These are phyloP conservation scores for Blastobotrys capitulatus DNA, from an alignment of 1,139 yeast genomes.

Conservation along the genomic window DNA sequence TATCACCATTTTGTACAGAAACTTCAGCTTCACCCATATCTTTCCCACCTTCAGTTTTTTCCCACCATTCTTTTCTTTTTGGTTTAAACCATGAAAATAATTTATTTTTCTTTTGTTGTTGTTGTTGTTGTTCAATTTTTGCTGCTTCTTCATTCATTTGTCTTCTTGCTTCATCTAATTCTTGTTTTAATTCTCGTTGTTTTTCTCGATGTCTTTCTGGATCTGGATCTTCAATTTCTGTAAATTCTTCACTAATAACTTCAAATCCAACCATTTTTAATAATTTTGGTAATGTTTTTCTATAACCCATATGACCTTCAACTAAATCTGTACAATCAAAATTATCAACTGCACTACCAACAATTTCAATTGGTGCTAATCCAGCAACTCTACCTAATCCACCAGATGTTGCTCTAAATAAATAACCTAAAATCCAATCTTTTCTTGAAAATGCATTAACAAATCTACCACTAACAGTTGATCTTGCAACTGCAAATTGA, in stretches of 20 bases:
- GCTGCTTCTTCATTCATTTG: slow-evolving; percentile 34
- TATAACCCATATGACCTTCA: slow-evolving; percentile 95
- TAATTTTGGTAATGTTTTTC: slow-evolving; percentile 85
- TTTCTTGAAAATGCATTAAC: slow-evolving; percentile 86
- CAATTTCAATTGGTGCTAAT: slow-evolving; percentile 59
- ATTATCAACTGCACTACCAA: slow-evolving; percentile 70
- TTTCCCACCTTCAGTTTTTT: slow-evolving; percentile 43
- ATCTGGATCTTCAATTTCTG: slow-evolving; percentile 95
- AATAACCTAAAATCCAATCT: slow-evolving; percentile 95
- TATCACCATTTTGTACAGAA: slow-evolving; percentile 17
- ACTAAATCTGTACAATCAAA: slow-evolving; percentile 81
- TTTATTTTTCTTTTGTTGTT: slow-evolving; percentile 34
- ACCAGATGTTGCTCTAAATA: slow-evolving; percentile 93
- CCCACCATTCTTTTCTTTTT: slow-evolving; percentile 87
- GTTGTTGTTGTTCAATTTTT: slow-evolving; percentile 26
- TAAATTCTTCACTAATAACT: slow-evolving; percentile 82
- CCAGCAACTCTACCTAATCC: slow-evolving; percentile 91
- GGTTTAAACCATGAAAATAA: slow-evolving; percentile 57
- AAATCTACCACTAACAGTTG: slow-evolving; percentile 87
- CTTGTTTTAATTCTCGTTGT: slow-evolving; percentile 72
- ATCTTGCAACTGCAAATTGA: slow-evolving; percentile 71
- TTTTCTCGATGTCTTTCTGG: slow-evolving; percentile 74
- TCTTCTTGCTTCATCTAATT: slow-evolving; percentile 79
- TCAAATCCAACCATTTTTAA: slow-evolving; percentile 69
- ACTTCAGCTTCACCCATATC: slow-evolving; percentile 19